Conservation (phyloP, 2,329 filamentous ascomycete genomes). For the Lasiodiplodia gonubiensis region DNA sequence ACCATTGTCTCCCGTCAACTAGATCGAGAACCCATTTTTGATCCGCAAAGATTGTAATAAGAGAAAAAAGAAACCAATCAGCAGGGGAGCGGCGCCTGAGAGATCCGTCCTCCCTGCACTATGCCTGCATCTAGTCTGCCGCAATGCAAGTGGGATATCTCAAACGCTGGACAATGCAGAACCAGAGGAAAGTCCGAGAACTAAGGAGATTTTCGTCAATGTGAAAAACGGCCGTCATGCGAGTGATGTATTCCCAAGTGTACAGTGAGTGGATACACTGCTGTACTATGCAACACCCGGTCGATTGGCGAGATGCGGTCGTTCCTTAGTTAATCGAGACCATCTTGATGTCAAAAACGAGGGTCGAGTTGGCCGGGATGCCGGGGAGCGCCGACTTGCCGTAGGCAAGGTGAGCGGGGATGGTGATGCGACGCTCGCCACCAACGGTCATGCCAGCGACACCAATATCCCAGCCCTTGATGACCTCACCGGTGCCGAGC, state of each 20-base stretch:
- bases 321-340: constrained; percentile 52
- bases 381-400: constrained; percentile 81
- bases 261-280: constrained; percentile 41
- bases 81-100: constrained; percentile 34
- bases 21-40: constrained; percentile 5
- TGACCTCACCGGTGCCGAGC: constrained; percentile 91
- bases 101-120: constrained; percentile 50
- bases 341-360: constrained; percentile 79
- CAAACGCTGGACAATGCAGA: constrained; percentile 43
- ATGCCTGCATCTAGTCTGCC: constrained; percentile 27
- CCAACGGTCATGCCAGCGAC: constrained; percentile 90
- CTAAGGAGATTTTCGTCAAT: constrained; percentile 33
- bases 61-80: constrained; percentile 11
- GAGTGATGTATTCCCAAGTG: constrained; percentile 33
- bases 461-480: constrained; percentile 98
- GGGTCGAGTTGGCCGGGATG: constrained; percentile 88
- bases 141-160: constrained; percentile 51
- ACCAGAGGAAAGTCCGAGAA: constrained; percentile 23
- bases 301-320: constrained; percentile 32
- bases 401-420: constrained; percentile 87
- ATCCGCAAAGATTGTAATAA: not conserved
- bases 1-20: not conserved
- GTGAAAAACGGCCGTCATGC: constrained; percentile 33
- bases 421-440: constrained; percentile 89
- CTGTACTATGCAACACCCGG: constrained; percentile 38